These are phyloP conservation scores for Calocera viscosa DNA, from an alignment of 768 basidiomycete genomes.

Conservation along the genomic window DNA sequence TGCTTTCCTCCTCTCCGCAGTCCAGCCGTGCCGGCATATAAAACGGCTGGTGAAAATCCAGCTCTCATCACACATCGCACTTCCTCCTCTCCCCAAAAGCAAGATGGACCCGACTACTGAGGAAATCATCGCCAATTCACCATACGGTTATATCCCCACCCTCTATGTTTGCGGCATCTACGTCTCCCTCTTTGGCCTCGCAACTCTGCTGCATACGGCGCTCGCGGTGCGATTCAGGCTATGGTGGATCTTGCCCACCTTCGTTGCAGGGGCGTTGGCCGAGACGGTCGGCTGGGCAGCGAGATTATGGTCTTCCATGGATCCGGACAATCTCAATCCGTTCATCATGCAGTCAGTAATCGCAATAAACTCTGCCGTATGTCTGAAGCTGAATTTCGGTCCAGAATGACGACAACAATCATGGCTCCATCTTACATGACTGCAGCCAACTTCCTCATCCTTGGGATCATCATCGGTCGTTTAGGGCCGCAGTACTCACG, in stretches of 20 bases:
- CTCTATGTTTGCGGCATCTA: slow-evolving; percentile 15
- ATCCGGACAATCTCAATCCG: not conserved
- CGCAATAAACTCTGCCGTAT: not conserved
- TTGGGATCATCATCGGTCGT: slow-evolving; percentile 34
- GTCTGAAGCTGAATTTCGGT: not conserved
- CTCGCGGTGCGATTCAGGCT: not conserved
- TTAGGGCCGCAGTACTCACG: slow-evolving; percentile 42
- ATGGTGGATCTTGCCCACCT: not conserved
- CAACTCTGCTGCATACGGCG: slow-evolving; percentile 27
- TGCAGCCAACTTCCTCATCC: slow-evolving; percentile 44
- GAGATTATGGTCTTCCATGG: not conserved
- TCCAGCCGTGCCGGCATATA: too few species aligned
- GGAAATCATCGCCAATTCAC: slow-evolving; percentile 19
- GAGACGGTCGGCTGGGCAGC: not conserved
- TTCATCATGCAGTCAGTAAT: not conserved
- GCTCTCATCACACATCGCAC: too few species aligned
- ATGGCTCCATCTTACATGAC: slow-evolving; percentile 46
- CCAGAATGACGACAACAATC: slow-evolving; percentile 22
- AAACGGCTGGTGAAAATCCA: too few species aligned
- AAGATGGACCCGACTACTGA: not conserved
- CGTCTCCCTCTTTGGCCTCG: slow-evolving; percentile 15
- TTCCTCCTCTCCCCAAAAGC: not conserved
- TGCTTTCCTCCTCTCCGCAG: too few species aligned
- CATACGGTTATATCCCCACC: slow-evolving; percentile 17
- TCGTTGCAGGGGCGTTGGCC: not conserved